phyloP scores from a whole-genome alignment of 805 yeast genomes.

The Sugiyamaella americana region DNA sequence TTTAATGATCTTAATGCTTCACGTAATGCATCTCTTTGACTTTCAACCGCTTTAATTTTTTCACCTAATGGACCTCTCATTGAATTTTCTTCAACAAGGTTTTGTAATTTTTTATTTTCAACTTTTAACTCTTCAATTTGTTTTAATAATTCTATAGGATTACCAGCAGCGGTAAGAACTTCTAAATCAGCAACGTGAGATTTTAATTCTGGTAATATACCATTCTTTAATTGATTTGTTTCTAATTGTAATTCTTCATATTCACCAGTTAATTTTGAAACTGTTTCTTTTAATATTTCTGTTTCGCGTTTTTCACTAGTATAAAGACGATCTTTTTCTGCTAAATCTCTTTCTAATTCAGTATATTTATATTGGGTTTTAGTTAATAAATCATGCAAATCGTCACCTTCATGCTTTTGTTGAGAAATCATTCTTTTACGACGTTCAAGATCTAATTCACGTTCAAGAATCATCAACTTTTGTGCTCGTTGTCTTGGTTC shows the following conservation, averaged over 20 bases:
- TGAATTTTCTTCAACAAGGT: conserved; percentile 27
- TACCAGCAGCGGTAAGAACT: conserved; percentile 23
- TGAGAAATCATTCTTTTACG: conserved; percentile 27
- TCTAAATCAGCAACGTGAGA: conserved; percentile 23
- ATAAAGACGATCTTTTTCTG: conserved; percentile 24
- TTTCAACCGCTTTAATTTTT: conserved; percentile 29
- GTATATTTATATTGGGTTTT: conserved; percentile 14
- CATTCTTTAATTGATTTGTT: conserved; percentile 21
- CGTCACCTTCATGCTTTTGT: conserved; percentile 11
- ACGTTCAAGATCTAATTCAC: conserved; percentile 30
- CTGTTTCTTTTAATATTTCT: conserved; percentile 22
- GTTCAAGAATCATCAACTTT: conserved; percentile 24
- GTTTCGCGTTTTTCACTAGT: conserved; percentile 21
- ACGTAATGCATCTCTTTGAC: conserved; percentile 35
- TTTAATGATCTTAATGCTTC: conserved; percentile 36
- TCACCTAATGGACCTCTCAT: conserved; percentile 32
- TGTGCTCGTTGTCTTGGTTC: conserved; percentile 13
- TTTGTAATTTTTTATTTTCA: conserved; percentile 30
- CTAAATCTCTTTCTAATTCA: conserved; percentile 26
- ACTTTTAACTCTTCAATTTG: conserved; percentile 30
- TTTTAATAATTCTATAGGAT: conserved; percentile 27
- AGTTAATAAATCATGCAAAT: conserved; percentile 7
- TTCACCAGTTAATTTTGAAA: conserved; percentile 26
- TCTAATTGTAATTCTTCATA: conserved; percentile 24
- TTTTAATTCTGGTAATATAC: conserved; percentile 23